Evolutionary conservation across 2,329 filamentous ascomycete species (phyloP), one percentile per base, ranked within the genome.

Genomic region (Tolypocladium paradoxum): DNA sequence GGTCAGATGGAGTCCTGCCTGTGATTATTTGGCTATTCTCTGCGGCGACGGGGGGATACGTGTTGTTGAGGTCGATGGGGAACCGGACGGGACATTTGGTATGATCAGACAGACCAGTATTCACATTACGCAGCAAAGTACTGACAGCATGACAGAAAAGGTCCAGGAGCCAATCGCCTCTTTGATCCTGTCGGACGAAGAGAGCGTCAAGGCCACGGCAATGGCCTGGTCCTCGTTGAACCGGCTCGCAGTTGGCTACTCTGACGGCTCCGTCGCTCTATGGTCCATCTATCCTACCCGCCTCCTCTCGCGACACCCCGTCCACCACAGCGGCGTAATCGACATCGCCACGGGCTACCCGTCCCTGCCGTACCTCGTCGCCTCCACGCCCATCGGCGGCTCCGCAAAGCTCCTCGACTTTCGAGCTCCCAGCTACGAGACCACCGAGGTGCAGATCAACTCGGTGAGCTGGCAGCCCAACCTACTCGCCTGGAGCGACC

Each of bases 341-440:
- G 77, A 82, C 58, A 71, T 83, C 34, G 72, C 72, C 54, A 77
- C 78, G 0, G 78, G 73, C 22, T 82, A 79, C 56, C 80, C 80
- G 4, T 78, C 79, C 1, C 68, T 77, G 53, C 79, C 80, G 0
- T 78, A 77, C 56, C 62, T 81, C 9, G 68, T 83, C n/a, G 74
- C 76, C 7, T 79, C 79, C 1, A 70, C 73, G 4, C 79, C 80
- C 0, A 69, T 82, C 16, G 78, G 77, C 22, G 80, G 80, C 51
- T 71, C 75, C 24, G 67, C 74, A 24, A 77, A 76, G 24, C 62
- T 83, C 11, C 69, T 78, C 6, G 79, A 83, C 61, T 67, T 83
- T 11, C 70, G 70, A 24, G 70, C 73, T 27, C 79, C 80, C 1
- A 76, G 73, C 57, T 69, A 67, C 56, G 79, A 83, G 60, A 71